phyloP scores from a whole-genome alignment of 2,329 filamentous ascomycete species.

The Cryoendolithus antarcticus region DNA sequence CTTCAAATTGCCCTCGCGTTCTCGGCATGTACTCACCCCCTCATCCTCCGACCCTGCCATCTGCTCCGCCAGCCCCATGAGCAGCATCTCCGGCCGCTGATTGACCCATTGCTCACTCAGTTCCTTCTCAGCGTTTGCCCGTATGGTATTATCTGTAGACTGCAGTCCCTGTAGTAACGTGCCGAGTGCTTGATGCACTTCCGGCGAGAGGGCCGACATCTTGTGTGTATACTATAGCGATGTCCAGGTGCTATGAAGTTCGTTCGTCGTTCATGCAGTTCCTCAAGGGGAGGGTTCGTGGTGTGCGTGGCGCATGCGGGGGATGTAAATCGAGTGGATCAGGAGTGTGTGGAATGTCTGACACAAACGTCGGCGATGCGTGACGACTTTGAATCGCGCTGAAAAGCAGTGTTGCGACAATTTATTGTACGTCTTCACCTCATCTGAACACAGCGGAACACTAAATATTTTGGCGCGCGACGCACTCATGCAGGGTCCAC shows the following conservation, averaged over 20 bases:
- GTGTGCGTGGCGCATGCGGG: no score
- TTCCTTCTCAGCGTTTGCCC: constrained; percentile 79
- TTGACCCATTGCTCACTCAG: constrained; percentile 82
- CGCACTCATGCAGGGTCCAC: no score
- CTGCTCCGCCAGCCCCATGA: constrained; percentile 93
- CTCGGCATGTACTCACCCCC: constrained; percentile 42
- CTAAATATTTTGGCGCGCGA: no score
- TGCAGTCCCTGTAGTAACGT: constrained; percentile 82
- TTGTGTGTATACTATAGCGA: constrained; percentile 1
- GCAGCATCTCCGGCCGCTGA: constrained; percentile 67
- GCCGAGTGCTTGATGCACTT: constrained; percentile 71
- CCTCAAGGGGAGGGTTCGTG: no score
- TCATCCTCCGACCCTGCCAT: constrained; percentile 65
- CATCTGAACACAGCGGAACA: no score
- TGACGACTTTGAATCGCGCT: no score
- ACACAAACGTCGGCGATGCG: neutral
- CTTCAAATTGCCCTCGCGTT: neutral
- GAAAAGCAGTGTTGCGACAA: no score
- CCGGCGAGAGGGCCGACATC: constrained; percentile 64
- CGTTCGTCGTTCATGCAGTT: no score
- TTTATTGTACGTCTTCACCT: no score
- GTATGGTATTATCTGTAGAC: constrained; percentile 74
- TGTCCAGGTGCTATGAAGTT: no score
- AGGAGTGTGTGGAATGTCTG: neutral
- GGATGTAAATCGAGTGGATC: neutral